Conservation (phyloP, 257 asterid species). For the Catharanthus roseus region DNA sequence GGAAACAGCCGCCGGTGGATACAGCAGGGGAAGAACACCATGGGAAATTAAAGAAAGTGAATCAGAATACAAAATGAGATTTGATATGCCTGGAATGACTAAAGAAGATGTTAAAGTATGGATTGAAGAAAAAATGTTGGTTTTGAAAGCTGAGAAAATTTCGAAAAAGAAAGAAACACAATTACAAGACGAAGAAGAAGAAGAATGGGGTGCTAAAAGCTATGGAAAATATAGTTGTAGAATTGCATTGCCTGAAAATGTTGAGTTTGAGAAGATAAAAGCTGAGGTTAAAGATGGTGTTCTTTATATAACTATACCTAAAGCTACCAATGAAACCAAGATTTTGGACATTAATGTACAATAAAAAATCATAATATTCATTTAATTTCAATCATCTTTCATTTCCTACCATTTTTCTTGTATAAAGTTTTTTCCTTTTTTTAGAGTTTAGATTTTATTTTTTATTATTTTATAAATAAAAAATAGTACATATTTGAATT, state of each 20-base stretch:
- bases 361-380: no score
- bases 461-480: no score
- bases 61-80: slow-evolving; percentile 54
- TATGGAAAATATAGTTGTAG: slow-evolving; percentile 54
- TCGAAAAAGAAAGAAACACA: slow-evolving; percentile 8
- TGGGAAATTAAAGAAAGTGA: slow-evolving; percentile 77
- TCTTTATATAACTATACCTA: slow-evolving; percentile 50
- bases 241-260: slow-evolving; percentile 73
- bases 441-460: no score
- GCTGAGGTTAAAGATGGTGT: slow-evolving; percentile 86
- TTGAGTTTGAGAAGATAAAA: slow-evolving; percentile 59
- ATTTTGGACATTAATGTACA: slow-evolving; percentile 53
- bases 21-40: slow-evolving; percentile 57
- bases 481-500: no score
- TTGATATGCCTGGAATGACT: slow-evolving; percentile 82
- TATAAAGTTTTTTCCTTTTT: no score
- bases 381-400: no score
- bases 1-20: slow-evolving; percentile 23
- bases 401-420: no score
- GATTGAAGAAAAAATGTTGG: slow-evolving; percentile 67
- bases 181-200: slow-evolving; percentile 19
- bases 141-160: slow-evolving; percentile 55
- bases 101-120: slow-evolving; percentile 61
- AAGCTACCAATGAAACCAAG: slow-evolving; percentile 35
- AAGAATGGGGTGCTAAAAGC: slow-evolving; percentile 59